Percentiles rank a stretch among this genome's conserved stretches.
These are phyloP conservation scores for Phytophthora constricta DNA, from an alignment of 352 stramenopile species.

Conservation along the genomic window DNA sequence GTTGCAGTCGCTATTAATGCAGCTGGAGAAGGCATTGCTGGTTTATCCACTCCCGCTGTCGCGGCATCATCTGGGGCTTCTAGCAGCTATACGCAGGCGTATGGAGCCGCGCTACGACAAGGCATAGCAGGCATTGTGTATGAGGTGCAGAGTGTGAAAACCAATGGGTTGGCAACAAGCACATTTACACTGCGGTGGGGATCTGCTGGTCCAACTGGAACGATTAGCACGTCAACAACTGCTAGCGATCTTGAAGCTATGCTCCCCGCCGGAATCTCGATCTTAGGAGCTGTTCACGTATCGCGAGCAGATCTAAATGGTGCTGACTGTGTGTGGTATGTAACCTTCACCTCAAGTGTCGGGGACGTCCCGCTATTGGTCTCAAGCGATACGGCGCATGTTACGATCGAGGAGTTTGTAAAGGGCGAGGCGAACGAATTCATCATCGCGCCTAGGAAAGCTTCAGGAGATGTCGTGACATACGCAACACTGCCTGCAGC, in stretches of 20 bases:
- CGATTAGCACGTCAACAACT: constrained; percentile 50
- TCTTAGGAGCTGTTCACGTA: constrained; percentile 64
- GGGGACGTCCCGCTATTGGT: constrained; percentile 84
- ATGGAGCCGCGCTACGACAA: constrained; percentile 80
- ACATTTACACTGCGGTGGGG: constrained; percentile 44
- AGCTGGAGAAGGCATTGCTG: constrained; percentile 90
- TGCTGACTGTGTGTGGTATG: constrained; percentile 70
- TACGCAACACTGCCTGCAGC: constrained; percentile 78
- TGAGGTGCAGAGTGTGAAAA: constrained; percentile 94
- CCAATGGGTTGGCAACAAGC: constrained; percentile 38
- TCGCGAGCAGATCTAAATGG: constrained; percentile 58
- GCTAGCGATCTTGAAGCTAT: constrained; percentile 53
- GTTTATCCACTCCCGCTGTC: constrained; percentile 89
- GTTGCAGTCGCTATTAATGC: constrained; percentile 93
- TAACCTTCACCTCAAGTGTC: constrained; percentile 88
- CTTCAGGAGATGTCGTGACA: constrained; percentile 89
- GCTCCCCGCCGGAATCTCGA: constrained; percentile 37
- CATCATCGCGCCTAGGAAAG: constrained; percentile 93
- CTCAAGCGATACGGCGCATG: constrained; percentile 47
- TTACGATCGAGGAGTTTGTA: constrained; percentile 89
- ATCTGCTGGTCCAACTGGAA: constrained; percentile 37
- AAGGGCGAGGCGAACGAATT: constrained; percentile 96
- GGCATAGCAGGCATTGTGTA: constrained; percentile 96
- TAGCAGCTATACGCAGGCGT: constrained; percentile 88
- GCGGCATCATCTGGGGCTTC: constrained; percentile 91